A percentile compares a stretch with the other conserved stretches of the same genome.
Conservation (phyloP, 2,329 filamentous ascomycete genomes). For the Nemania sp. region DNA sequence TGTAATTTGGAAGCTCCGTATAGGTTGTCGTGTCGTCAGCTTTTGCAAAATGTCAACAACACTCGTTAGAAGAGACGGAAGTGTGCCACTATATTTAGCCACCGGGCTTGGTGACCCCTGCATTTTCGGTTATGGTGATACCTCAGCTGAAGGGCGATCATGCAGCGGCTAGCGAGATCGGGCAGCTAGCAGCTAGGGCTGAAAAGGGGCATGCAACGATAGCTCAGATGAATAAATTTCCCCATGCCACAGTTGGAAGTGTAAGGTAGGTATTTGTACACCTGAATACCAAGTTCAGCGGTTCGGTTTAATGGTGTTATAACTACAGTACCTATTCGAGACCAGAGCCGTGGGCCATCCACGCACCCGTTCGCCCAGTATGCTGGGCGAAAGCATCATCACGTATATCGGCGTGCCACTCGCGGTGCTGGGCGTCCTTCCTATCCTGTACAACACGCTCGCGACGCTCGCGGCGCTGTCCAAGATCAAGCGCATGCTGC, state of each 20-base stretch:
- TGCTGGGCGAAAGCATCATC: constrained; percentile 53
- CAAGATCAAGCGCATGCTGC: constrained; percentile 62
- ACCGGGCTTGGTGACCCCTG: constrained; percentile 1
- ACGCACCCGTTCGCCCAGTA: constrained; percentile 9
- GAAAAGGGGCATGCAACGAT: constrained; percentile 18
- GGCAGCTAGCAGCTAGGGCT: constrained; percentile 27
- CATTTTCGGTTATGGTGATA: constrained; percentile 5
- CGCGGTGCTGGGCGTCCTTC: constrained; percentile 62
- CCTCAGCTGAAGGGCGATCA: constrained; percentile 21
- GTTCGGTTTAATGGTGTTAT: neutral
- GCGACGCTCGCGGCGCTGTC: constrained; percentile 63
- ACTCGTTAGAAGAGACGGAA: neutral
- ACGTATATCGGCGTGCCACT: constrained; percentile 63
- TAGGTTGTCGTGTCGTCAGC: too few species aligned
- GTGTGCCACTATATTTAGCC: neutral
- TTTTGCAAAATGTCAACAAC: too few species aligned
- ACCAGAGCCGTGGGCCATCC: neutral
- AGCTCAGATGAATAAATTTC: constrained; percentile 8
- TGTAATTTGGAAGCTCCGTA: too few species aligned
- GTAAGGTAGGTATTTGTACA: too few species aligned
- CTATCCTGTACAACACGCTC: constrained; percentile 68
- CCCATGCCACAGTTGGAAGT: constrained; percentile 1
- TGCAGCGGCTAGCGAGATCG: constrained; percentile 24
- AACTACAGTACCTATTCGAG: too few species aligned
- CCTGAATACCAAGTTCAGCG: neutral